Evolutionary conservation across 2,329 filamentous ascomycete species (phyloP).

Genomic region (Penicillium paneum): DNA sequence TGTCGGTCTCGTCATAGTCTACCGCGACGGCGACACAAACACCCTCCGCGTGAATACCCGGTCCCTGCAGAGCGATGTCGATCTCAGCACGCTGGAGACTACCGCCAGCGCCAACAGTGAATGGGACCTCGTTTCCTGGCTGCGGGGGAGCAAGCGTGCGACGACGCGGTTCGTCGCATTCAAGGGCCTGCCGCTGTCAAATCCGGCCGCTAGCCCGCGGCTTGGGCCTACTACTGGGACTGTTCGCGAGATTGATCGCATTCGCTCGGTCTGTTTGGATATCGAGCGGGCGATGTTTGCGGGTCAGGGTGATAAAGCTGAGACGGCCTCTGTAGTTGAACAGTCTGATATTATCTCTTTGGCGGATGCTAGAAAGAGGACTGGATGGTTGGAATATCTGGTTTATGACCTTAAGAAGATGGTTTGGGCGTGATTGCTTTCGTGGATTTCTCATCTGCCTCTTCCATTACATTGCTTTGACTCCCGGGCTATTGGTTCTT

Average conservation of each 20-base stretch:
- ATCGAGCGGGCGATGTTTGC: slow-evolving; percentile 65
- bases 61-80: slow-evolving; percentile 61
- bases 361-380: slow-evolving; percentile 80
- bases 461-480: neutral
- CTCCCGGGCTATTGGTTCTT: neutral
- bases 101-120: slow-evolving; percentile 31
- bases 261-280: slow-evolving; percentile 67
- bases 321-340: slow-evolving; percentile 44
- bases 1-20: slow-evolving; percentile 77
- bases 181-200: slow-evolving; percentile 42
- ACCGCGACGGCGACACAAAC: slow-evolving; percentile 68
- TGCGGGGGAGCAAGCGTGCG: slow-evolving; percentile 30
- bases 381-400: slow-evolving; percentile 78
- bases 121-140: slow-evolving; percentile 44
- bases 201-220: slow-evolving; percentile 24
- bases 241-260: slow-evolving; percentile 52
- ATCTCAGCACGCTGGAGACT: slow-evolving; percentile 40
- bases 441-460: neutral
- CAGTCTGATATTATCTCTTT: slow-evolving; percentile 74
- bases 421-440: slow-evolving; percentile 63
- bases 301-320: slow-evolving; percentile 44
- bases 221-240: slow-evolving; percentile 17
- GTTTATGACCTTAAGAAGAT: slow-evolving; percentile 90
- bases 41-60: slow-evolving; percentile 80
- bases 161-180: slow-evolving; percentile 42